Percentiles rank a stretch among this genome's conserved stretches.
These are phyloP conservation scores for Platismatia glauca DNA, from an alignment of 495 filamentous ascomycete species.

Conservation along the genomic window DNA sequence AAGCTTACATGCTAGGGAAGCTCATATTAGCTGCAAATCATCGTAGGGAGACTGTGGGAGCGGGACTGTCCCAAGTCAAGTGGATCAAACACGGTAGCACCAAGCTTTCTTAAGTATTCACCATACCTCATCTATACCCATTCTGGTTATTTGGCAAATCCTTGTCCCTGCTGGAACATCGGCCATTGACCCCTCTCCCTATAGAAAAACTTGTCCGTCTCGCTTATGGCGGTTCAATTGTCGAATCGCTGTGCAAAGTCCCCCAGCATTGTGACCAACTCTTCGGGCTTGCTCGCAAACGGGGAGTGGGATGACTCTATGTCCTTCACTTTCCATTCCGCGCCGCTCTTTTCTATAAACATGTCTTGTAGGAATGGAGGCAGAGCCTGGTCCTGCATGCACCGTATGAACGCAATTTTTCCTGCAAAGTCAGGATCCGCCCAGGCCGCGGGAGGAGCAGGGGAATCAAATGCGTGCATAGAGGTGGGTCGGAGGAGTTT, in stretches of 20 bases:
- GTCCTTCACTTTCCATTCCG: constrained; percentile 24
- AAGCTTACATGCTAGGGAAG: no score
- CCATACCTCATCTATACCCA: no score
- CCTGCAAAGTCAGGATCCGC: constrained; percentile 25
- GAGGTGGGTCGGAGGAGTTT: constrained; percentile 21
- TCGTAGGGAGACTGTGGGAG: no score
- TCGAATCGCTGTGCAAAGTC: background rate
- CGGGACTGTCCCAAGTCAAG: no score
- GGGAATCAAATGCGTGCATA: constrained; percentile 24
- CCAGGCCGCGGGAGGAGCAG: constrained; percentile 13
- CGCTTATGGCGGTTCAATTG: background rate
- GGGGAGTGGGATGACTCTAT: constrained; percentile 28
- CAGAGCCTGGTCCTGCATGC: constrained; percentile 29
- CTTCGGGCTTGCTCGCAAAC: constrained; percentile 28
- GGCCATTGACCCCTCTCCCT: no score
- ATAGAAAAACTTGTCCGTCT: no score
- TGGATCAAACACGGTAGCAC: no score
- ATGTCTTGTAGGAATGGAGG: constrained; percentile 29
- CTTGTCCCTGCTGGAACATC: no score
- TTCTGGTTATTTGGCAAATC: no score
- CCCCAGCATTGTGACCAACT: constrained; percentile 3
- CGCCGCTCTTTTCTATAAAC: constrained; percentile 25
- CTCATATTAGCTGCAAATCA: no score
- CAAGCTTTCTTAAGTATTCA: no score
- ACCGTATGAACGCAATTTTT: constrained; percentile 29